Evolutionary conservation across 345 rosid genomes (phyloP).

Genomic region (Noccaea caerulescens): DNA sequence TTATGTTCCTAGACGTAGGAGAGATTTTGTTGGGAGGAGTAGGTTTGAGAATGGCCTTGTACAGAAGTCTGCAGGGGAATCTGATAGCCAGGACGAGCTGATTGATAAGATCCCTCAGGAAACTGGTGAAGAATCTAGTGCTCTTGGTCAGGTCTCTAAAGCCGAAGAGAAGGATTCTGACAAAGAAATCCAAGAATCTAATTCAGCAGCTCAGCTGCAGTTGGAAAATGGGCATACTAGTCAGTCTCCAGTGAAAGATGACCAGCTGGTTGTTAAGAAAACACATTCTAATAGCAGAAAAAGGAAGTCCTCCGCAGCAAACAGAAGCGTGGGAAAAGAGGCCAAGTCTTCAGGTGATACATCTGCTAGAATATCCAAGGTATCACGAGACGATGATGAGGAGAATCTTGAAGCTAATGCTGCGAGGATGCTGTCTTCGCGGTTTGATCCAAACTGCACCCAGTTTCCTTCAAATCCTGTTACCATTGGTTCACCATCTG

Average conservation of each 20-base stretch:
- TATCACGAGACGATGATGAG: slow-evolving; percentile 70
- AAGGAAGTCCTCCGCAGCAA: slow-evolving; percentile 50
- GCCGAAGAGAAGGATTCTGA: slow-evolving; percentile 46
- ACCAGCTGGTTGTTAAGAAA: slow-evolving; percentile 44
- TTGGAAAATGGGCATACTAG: slow-evolving; percentile 48
- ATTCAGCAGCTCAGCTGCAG: slow-evolving; percentile 47
- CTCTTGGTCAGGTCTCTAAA: slow-evolving; percentile 45
- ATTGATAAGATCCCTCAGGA: slow-evolving; percentile 48
- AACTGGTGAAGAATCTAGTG: slow-evolving; percentile 45
- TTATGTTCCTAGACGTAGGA: slow-evolving; percentile 80
- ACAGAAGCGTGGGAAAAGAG: slow-evolving; percentile 43
- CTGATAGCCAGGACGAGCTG: slow-evolving; percentile 46
- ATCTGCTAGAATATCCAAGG: slow-evolving; percentile 47
- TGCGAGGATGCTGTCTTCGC: slow-evolving; percentile 92
- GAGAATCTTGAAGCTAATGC: slow-evolving; percentile 98
- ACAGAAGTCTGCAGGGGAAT: slow-evolving; percentile 48
- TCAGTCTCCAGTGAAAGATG: slow-evolving; percentile 45
- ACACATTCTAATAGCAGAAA: slow-evolving; percentile 56
- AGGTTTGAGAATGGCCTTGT: slow-evolving; percentile 56
- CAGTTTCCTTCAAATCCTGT: slow-evolving; percentile 67
- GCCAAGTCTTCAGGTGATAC: slow-evolving; percentile 49
- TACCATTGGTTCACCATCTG: slow-evolving; percentile 50
- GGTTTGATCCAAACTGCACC: slow-evolving; percentile 86
- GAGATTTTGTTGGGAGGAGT: slow-evolving; percentile 77
- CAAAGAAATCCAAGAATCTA: slow-evolving; percentile 46